A percentile compares a stretch with the other conserved stretches of the same genome.
Conservation (phyloP, 345 rosid genomes). For the Linum trigynum region DNA sequence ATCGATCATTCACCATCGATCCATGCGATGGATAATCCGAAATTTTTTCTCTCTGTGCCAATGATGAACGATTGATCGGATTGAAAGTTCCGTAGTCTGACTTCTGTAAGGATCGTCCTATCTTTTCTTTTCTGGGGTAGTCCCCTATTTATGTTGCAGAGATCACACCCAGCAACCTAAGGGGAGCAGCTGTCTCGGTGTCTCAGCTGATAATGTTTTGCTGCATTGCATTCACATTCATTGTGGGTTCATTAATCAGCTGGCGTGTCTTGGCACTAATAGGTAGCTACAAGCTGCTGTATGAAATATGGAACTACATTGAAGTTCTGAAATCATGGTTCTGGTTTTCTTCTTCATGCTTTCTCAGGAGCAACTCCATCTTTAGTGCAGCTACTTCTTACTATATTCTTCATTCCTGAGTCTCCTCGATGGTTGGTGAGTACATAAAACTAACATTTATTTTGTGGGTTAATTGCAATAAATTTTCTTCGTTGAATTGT, state of each 20-base stretch:
- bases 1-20: neutral
- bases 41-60: neutral
- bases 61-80: no score
- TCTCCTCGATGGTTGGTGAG: constrained; percentile 57
- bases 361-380: constrained; percentile 35
- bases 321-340: no score
- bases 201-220: constrained; percentile 13
- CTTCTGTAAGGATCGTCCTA: no score
- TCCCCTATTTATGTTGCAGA: constrained; percentile 47
- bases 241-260: constrained; percentile 30
- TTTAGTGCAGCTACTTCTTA: constrained; percentile 22
- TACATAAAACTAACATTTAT: no score
- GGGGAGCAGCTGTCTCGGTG: constrained; percentile 36
- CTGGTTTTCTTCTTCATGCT: neutral
- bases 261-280: constrained; percentile 43
- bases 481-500: neutral
- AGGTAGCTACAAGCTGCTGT: constrained; percentile 17
- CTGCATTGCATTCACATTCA: constrained; percentile 30
- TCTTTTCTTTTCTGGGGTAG: constrained; percentile 12
- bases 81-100: no score
- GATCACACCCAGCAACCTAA: constrained; percentile 36
- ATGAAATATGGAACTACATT: no score
- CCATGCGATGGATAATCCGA: no score
- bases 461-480: no score
- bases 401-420: constrained; percentile 39